phyloP scores from a whole-genome alignment of 441 rosid genomes.

The Capsella rubella region DNA sequence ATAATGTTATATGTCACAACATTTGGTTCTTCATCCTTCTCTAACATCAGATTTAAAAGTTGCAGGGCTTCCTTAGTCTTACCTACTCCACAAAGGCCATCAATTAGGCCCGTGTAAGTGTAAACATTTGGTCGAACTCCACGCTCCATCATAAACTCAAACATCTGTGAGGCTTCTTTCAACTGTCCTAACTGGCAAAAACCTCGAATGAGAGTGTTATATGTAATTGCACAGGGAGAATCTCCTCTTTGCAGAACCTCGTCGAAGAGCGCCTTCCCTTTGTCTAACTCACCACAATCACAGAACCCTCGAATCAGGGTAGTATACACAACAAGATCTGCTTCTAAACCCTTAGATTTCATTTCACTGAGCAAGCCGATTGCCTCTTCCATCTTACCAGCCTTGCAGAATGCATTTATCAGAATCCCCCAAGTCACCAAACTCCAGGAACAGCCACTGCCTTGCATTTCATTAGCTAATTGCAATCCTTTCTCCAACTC shows the following conservation, averaged over 20 bases:
- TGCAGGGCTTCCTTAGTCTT: conserved; percentile 58
- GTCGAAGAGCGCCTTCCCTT: conserved; percentile 54
- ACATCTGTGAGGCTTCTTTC: conserved; percentile 50
- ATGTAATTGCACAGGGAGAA: conserved; percentile 50
- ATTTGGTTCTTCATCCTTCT: conserved; percentile 57
- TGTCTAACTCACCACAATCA: conserved; percentile 46
- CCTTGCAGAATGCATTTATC: conserved; percentile 58
- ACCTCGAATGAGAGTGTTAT: conserved; percentile 49
- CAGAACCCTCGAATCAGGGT: conserved; percentile 58
- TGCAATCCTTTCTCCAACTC: conserved; percentile 47
- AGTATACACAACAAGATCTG: conserved; percentile 59
- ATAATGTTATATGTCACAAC: conserved; percentile 64
- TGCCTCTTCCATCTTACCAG: conserved; percentile 52
- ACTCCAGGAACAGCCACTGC: conserved; percentile 40
- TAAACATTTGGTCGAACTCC: conserved; percentile 61
- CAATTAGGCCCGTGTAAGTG: conserved; percentile 57
- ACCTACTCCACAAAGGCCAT: conserved; percentile 64
- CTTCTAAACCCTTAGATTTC: conserved; percentile 51
- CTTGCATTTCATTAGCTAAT: conserved; percentile 49
- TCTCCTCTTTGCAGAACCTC: conserved; percentile 57
- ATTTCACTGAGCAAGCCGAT: conserved; percentile 47
- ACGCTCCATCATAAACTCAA: conserved; percentile 53
- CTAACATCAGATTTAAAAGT: conserved; percentile 56
- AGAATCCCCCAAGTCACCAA: conserved; percentile 54
- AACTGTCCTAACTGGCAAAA: conserved; percentile 53